Base-by-base conservation (phyloP, 805 yeast species). In the Saturnispora hagleri region DNA sequence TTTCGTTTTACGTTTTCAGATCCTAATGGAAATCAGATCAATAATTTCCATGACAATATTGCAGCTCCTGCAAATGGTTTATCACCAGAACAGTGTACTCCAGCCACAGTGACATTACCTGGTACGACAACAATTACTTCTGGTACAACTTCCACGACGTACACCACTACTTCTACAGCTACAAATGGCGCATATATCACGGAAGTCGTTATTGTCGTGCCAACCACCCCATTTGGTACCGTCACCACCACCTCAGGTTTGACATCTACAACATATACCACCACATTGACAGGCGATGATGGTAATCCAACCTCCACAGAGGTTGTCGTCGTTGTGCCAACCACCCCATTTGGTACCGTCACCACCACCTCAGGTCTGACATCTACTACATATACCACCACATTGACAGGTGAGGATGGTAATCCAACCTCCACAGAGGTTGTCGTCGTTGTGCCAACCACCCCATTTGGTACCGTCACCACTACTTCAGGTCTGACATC, bases 1-100 rank as follows among this genome's bases (percentile, higher is more conserved):
- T 35, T 58, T 3, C 17, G 41, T 13, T 58, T 59, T n/a, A 10
- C 18, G 5, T 46, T 59, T 40, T 9, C 15, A 3, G 52, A 43
- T 24, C 60, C 62, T 4, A 12, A 41, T 31, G 58, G 58, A 20
- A 20, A 34, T 12, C 4, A 41, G 1, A 18, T 40, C 3, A 22
- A 8, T 5, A 18, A 40, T 13, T 40, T 17, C 13, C 7, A 18
- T 1, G 27, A 40, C 10, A 20, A 6, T 40, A 40, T 40, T 36
- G 18, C 18, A 1, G 41, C 41, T 7, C 41, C 20, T 36, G 41
- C 18, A 8, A 6, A 15, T 17, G 41, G 22, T 15, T 35, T 35
- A n/a, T 35, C 20, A n/a, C 40, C 40, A 40, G 27, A 10, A n/a
- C 26, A 18, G 10, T 20, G 43, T 20, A 40, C 43, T 20, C n/a